phyloP scores from a whole-genome alignment of 1,139 yeast species.

The Pichia sp. region DNA sequence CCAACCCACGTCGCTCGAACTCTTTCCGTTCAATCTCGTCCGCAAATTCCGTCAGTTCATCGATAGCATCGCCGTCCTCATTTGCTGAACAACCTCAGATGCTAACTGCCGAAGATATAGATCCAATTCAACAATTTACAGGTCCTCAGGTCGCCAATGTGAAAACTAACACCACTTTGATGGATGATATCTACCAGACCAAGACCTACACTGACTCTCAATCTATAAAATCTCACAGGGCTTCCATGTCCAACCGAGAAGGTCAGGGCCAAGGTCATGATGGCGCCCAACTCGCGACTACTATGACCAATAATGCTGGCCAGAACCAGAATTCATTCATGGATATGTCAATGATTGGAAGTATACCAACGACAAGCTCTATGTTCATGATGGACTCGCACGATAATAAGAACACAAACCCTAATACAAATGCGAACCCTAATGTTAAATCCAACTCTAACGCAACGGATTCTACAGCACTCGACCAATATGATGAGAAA shows the following conservation, averaged over 20 bases:
- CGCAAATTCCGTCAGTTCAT: constrained; percentile 19
- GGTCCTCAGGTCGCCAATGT: constrained; percentile 25
- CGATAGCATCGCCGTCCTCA: constrained; percentile 16
- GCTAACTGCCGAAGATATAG: constrained; percentile 20
- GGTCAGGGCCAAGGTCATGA: not conserved
- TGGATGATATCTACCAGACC: constrained; percentile 27
- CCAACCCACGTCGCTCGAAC: constrained; percentile 21
- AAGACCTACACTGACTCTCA: constrained; percentile 24
- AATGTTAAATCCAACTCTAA: not conserved
- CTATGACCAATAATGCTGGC: not conserved
- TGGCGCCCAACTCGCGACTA: no score
- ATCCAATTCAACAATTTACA: constrained; percentile 14
- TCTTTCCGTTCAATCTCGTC: constrained; percentile 26
- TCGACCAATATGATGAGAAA: constrained; percentile 9
- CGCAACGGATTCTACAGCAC: not conserved
- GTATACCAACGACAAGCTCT: constrained; percentile 7
- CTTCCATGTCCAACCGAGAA: not conserved
- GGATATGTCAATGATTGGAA: constrained; percentile 9
- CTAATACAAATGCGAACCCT: not conserved
- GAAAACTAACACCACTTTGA: constrained; percentile 26
- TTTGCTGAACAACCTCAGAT: constrained; percentile 23
- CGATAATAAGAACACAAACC: no score
- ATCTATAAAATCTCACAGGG: constrained; percentile 4
- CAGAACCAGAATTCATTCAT: constrained; percentile 1
- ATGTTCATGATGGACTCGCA: constrained; percentile 1